phyloP scores from a whole-genome alignment of 2,329 filamentous ascomycete genomes.

The Neofusicoccum ribis region DNA sequence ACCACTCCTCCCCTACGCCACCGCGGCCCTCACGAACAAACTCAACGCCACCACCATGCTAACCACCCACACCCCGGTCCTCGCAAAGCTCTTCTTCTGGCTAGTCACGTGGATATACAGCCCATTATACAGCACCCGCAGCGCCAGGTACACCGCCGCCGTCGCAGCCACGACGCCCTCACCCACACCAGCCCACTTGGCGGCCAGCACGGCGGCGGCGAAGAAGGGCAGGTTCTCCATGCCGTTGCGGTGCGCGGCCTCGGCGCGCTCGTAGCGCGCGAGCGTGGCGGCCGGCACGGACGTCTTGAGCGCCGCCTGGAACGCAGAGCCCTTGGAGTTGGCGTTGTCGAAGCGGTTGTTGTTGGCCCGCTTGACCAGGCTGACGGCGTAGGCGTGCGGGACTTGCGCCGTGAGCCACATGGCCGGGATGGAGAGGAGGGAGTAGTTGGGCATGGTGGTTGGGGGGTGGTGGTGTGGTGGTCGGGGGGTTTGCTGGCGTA shows the following conservation, averaged over 20 bases:
- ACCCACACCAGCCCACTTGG: constrained; percentile 40
- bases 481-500: not conserved
- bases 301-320: constrained; percentile 38
- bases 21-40: constrained; percentile 27
- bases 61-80: constrained; percentile 24
- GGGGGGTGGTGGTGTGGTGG: not conserved
- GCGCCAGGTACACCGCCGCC: constrained; percentile 23
- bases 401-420: constrained; percentile 45
- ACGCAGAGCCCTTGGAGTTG: constrained; percentile 41
- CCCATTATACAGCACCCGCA: constrained; percentile 27
- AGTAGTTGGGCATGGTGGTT: constrained; percentile 34
- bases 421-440: constrained; percentile 46
- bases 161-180: constrained; percentile 8
- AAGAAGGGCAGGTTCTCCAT: constrained; percentile 51
- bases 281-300: constrained; percentile 38
- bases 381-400: constrained; percentile 43
- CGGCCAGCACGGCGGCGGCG: constrained; percentile 45
- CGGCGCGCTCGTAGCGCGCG: constrained; percentile 46
- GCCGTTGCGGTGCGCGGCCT: constrained; percentile 48
- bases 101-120: constrained; percentile 28
- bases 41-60: constrained; percentile 22
- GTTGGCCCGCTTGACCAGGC: constrained; percentile 39
- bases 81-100: constrained; percentile 24
- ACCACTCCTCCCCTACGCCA: not conserved
- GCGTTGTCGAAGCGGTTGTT: constrained; percentile 42